phyloP scores from a whole-genome alignment of 176 grass and related monocot genomes.

The Carex kokanica region DNA sequence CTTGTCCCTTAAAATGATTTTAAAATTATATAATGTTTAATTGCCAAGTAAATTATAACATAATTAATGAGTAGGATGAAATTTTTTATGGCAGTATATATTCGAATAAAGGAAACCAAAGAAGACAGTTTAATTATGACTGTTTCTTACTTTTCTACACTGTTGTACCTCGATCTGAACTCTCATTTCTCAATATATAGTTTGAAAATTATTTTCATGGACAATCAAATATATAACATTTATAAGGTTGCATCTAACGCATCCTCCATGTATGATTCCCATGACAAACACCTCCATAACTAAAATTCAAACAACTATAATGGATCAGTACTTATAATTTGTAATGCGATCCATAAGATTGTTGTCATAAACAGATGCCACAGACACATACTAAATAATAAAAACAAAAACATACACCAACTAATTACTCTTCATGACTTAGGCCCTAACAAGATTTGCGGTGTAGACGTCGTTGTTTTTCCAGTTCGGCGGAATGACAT shows the following conservation, averaged over 20 bases:
- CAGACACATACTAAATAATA: background rate
- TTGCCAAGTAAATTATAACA: too few relatives aligned
- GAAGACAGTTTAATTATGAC: background rate
- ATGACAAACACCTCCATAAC: constrained; percentile 7
- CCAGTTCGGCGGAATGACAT: constrained; percentile 76
- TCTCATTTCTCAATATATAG: background rate
- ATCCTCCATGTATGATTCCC: background rate
- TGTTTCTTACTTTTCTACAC: background rate
- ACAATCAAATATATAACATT: constrained; percentile 9
- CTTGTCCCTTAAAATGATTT: too few relatives aligned
- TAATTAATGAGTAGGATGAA: too few relatives aligned
- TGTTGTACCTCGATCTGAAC: background rate
- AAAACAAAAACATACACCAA: background rate
- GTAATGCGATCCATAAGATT: background rate
- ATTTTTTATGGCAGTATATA: too few relatives aligned
- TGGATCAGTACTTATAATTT: constrained; percentile 1
- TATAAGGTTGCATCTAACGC: background rate
- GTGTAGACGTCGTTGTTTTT: constrained; percentile 40
- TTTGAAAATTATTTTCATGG: constrained; percentile 8
- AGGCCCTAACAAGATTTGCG: background rate
- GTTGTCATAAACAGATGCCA: background rate
- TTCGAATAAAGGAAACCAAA: too few relatives aligned
- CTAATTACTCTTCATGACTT: background rate
- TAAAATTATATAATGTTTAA: too few relatives aligned
- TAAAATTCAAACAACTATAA: constrained; percentile 2